Evolutionary conservation across 352 stramenopile species (phyloP).

Genomic region (Phytophthora citricola): DNA sequence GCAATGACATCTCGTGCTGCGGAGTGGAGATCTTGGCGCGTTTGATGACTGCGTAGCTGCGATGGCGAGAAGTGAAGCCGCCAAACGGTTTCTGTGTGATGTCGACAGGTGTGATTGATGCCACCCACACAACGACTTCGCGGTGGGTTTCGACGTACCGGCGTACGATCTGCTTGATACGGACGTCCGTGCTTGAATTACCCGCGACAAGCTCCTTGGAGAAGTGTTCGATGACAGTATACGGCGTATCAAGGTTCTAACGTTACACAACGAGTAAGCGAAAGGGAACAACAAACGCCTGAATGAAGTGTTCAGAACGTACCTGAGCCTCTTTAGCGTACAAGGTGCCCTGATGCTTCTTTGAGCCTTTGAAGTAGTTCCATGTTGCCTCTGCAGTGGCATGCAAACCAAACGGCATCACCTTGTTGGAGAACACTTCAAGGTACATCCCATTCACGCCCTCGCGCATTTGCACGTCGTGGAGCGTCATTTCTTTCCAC

Average conservation of each 20-base stretch:
- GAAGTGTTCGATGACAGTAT: constrained; percentile 69
- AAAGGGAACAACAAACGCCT: no score
- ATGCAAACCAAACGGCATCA: constrained; percentile 38
- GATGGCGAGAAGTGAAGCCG: constrained; percentile 48
- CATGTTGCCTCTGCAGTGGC: constrained; percentile 35
- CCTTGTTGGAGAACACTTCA: constrained; percentile 41
- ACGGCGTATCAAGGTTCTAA: constrained; percentile 42
- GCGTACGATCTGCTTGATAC: constrained; percentile 65
- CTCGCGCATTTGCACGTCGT: constrained; percentile 37
- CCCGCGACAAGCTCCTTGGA: constrained; percentile 62
- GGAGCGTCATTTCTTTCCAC: constrained; percentile 33
- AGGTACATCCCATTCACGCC: constrained; percentile 33
- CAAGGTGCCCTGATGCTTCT: constrained; percentile 42
- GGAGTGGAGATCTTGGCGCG: constrained; percentile 37
- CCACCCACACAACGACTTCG: constrained; percentile 65
- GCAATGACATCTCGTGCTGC: constrained; percentile 44
- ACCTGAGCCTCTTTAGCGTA: constrained; percentile 44
- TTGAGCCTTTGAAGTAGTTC: constrained; percentile 45
- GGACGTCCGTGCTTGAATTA: constrained; percentile 56
- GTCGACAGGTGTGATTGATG: constrained; percentile 56
- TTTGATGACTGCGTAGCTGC: constrained; percentile 67
- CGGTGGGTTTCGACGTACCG: constrained; percentile 68
- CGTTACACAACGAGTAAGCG: no score
- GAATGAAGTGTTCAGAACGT: not conserved
- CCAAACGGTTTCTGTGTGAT: constrained; percentile 48